Conservation (phyloP, 768 basidiomycete species). For the Clitopilus hobsonii region DNA sequence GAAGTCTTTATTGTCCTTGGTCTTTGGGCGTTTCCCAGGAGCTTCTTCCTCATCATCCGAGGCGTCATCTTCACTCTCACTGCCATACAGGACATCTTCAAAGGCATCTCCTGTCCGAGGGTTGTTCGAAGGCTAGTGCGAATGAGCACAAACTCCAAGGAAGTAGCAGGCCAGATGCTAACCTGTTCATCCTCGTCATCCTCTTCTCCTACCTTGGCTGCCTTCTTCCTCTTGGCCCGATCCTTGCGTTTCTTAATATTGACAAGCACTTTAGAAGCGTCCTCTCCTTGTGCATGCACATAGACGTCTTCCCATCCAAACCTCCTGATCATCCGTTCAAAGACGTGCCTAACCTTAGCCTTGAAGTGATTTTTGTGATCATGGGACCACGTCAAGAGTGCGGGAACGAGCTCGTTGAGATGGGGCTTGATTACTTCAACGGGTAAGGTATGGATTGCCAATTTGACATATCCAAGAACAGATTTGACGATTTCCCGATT, state of each 20-base stretch:
- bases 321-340: slow-evolving; percentile 90
- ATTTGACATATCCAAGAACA: slow-evolving; percentile 90
- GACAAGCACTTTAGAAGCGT: slow-evolving; percentile 81
- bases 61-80: slow-evolving; percentile 85
- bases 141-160: neutral
- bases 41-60: slow-evolving; percentile 54
- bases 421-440: slow-evolving; percentile 70
- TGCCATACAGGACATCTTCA: slow-evolving; percentile 95
- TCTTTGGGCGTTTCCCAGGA: slow-evolving; percentile 12
- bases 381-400: slow-evolving; percentile 87
- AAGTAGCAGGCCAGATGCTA: neutral
- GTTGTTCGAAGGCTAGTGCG: neutral
- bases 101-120: slow-evolving; percentile 74
- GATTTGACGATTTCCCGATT: slow-evolving; percentile 99
- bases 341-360: slow-evolving; percentile 91
- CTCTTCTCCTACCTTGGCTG: slow-evolving; percentile 47
- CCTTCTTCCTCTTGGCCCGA: slow-evolving; percentile 85
- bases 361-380: slow-evolving; percentile 99
- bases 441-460: slow-evolving; percentile 83
- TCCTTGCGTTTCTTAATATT: slow-evolving; percentile 97
- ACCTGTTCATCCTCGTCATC: slow-evolving; percentile 50
- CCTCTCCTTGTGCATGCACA: slow-evolving; percentile 67
- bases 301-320: slow-evolving; percentile 87
- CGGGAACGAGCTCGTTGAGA: slow-evolving; percentile 74
- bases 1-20: slow-evolving; percentile 28